These are phyloP conservation scores for Cercospora brassicicola DNA, from an alignment of 2,329 filamentous ascomycete genomes.

Conservation along the genomic window DNA sequence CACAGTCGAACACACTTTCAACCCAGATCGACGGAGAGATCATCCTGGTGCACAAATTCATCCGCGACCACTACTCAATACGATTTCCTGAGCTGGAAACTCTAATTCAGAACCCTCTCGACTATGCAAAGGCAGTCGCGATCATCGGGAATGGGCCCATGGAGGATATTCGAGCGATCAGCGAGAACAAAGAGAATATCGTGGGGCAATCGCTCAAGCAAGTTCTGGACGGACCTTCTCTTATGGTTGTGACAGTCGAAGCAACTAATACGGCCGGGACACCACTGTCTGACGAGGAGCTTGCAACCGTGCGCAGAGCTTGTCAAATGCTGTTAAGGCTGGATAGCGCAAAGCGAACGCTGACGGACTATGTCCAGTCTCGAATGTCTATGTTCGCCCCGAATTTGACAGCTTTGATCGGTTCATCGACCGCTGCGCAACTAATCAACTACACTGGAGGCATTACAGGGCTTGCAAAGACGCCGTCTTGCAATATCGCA, in stretches of 20 bases:
- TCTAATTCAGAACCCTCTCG: slow-evolving; percentile 84
- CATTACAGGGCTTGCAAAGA: slow-evolving; percentile 82
- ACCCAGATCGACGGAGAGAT: slow-evolving; percentile 93
- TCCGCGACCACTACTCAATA: slow-evolving; percentile 90
- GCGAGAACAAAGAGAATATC: slow-evolving; percentile 74
- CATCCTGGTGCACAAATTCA: slow-evolving; percentile 90
- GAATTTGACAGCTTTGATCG: slow-evolving; percentile 86
- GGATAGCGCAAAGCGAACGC: slow-evolving; percentile 78
- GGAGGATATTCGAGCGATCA: slow-evolving; percentile 79
- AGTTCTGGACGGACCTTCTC: slow-evolving; percentile 80
- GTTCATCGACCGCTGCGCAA: slow-evolving; percentile 89
- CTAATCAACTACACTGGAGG: slow-evolving; percentile 94
- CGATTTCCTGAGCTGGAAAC: slow-evolving; percentile 91
- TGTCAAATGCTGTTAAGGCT: slow-evolving; percentile 88
- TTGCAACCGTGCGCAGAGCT: slow-evolving; percentile 71
- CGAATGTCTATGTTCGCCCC: slow-evolving; percentile 96
- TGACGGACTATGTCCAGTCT: slow-evolving; percentile 93
- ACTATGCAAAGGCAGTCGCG: slow-evolving; percentile 92
- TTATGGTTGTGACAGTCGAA: slow-evolving; percentile 96
- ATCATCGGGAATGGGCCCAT: slow-evolving; percentile 91
- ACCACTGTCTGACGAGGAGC: slow-evolving; percentile 71
- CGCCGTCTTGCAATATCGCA: slow-evolving; percentile 87
- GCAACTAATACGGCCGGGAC: slow-evolving; percentile 84
- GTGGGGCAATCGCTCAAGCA: slow-evolving; percentile 72
- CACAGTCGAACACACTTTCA: slow-evolving; percentile 83